Conservation (phyloP, 257 asterid species). For the Petunia secreta region DNA sequence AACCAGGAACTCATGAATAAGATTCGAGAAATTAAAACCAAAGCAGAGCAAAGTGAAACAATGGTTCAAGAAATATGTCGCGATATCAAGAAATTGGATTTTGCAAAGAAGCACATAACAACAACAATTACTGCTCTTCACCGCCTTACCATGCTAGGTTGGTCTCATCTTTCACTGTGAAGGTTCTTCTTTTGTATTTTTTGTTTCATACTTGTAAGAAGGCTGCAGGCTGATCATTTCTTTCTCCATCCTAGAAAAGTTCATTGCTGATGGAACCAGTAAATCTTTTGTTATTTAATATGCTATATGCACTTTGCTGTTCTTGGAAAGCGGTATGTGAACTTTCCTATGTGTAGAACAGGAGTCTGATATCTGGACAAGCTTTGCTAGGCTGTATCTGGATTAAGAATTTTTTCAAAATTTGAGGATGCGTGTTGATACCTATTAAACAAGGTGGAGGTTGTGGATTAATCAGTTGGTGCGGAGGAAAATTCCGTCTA, state of each 20-base stretch:
- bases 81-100: slow-evolving; percentile 96
- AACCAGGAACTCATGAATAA: slow-evolving; percentile 93
- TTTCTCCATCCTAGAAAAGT: neutral
- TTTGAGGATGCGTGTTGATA: slow-evolving; percentile 12
- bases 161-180: slow-evolving; percentile 39
- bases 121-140: slow-evolving; percentile 98
- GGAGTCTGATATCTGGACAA: neutral
- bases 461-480: neutral
- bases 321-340: slow-evolving; percentile 19
- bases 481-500: neutral
- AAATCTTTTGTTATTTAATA: neutral
- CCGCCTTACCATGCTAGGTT: slow-evolving; percentile 99
- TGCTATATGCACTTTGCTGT: slow-evolving; percentile 13
- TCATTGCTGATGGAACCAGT: neutral
- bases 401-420: neutral
- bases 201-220: neutral
- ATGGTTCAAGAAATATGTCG: slow-evolving; percentile 99
- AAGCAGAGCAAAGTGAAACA: slow-evolving; percentile 99
- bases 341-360: slow-evolving; percentile 2
- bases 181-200: slow-evolving; percentile 23
- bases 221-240: neutral
- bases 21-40: slow-evolving; percentile 93
- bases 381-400: slow-evolving; percentile 10
- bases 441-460: slow-evolving; percentile 16
- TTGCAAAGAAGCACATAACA: slow-evolving; percentile 97